Percentiles rank a stretch among this genome's conserved stretches.
These are phyloP conservation scores for Lasiodiplodia sp. DNA, from an alignment of 2,329 filamentous ascomycete species.

Conservation along the genomic window DNA sequence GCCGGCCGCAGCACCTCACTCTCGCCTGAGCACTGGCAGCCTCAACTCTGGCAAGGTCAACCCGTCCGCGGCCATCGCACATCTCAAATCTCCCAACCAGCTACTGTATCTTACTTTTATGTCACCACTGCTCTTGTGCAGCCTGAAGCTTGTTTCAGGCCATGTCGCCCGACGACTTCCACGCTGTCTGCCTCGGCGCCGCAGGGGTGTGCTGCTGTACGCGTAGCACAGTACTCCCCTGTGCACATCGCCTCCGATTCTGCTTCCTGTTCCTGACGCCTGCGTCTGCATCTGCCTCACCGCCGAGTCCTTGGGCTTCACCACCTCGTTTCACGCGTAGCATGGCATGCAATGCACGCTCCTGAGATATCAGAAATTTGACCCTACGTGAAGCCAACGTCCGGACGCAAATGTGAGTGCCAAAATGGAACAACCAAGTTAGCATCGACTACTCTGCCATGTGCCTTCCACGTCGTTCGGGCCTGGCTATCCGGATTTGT, in stretches of 20 bases:
- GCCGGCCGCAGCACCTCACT: background rate
- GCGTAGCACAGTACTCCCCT: slow-evolving; percentile 19
- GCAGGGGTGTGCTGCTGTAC: slow-evolving; percentile 22
- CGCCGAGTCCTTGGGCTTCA: background rate
- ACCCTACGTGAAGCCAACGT: background rate
- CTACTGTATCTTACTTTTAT: background rate
- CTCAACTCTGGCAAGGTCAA: background rate
- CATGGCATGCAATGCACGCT: background rate
- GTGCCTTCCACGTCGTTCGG: background rate
- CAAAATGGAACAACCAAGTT: no score
- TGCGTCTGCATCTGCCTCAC: slow-evolving; percentile 15
- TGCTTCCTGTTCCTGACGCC: slow-evolving; percentile 12
- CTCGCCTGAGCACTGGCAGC: slow-evolving; percentile 12
- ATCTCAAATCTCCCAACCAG: background rate
- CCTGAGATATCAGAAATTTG: no score
- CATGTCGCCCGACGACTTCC: background rate
- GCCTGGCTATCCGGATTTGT: background rate
- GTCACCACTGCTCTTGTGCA: background rate
- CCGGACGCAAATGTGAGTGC: no score
- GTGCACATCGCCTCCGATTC: slow-evolving; percentile 1
- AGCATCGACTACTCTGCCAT: background rate
- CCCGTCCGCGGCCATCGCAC: background rate
- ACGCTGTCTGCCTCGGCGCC: background rate
- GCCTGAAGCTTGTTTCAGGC: slow-evolving; percentile 23
- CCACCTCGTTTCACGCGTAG: background rate